A percentile compares a stretch with the other conserved stretches of the same genome.
These are phyloP conservation scores for Fusarium multiceps DNA, from an alignment of 2,329 filamentous ascomycete genomes.

Conservation along the genomic window DNA sequence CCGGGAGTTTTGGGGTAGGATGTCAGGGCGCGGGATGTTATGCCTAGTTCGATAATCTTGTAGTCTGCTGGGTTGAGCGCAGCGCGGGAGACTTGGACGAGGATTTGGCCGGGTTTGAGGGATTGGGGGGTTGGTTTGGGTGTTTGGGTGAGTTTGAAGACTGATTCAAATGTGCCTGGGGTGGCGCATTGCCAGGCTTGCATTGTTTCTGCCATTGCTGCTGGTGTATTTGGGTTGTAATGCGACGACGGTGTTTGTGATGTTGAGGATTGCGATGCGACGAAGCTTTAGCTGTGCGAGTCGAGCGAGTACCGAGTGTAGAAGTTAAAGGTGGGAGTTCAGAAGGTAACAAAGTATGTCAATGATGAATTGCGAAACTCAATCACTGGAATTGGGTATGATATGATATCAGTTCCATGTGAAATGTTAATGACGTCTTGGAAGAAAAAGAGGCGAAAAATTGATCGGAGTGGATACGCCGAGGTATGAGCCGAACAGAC, in stretches of 20 bases:
- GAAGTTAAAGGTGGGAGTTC: no score
- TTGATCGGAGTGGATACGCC: conserved; percentile 21
- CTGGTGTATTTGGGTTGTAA: no score
- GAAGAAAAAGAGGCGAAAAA: background rate
- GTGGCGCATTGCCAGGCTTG: conserved; percentile 45
- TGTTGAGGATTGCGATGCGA: no score
- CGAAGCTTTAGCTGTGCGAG: background rate
- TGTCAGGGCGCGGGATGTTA: conserved; percentile 49
- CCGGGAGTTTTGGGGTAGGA: conserved; percentile 58
- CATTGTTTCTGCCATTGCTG: conserved; percentile 40
- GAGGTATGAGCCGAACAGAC: conserved; percentile 3
- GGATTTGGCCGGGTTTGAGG: conserved; percentile 49
- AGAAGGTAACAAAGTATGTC: no score
- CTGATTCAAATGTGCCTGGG: conserved; percentile 43
- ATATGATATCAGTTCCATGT: background rate
- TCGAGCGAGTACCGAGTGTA: background rate
- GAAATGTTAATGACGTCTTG: conserved; percentile 31
- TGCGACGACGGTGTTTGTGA: no score
- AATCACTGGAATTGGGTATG: background rate
- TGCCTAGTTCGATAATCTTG: conserved; percentile 58
- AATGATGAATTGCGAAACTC: background rate
- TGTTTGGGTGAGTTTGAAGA: conserved; percentile 28
- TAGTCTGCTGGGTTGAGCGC: conserved; percentile 63
- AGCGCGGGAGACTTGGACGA: conserved; percentile 57
- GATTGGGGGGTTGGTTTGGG: conserved; percentile 32